These are phyloP conservation scores for Chrysosporium queenslandicum DNA, from an alignment of 2,329 filamentous ascomycete species.

Conservation along the genomic window DNA sequence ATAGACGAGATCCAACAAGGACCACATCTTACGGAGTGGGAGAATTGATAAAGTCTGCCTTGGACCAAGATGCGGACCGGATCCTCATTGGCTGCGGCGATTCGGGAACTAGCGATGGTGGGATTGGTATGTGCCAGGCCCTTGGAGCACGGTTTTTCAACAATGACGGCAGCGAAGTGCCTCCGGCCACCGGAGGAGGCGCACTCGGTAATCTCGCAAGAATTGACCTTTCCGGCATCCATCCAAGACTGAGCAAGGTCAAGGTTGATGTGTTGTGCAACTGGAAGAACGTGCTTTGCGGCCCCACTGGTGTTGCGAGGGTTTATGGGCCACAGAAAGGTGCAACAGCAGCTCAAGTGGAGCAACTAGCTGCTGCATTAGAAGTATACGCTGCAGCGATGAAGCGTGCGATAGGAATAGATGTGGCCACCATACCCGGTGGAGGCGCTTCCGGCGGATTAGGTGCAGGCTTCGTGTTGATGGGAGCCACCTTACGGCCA, in stretches of 20 bases:
- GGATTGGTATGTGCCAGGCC: constrained; percentile 46
- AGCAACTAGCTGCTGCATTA: constrained; percentile 36
- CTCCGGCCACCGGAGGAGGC: constrained; percentile 35
- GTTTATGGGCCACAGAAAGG: constrained; percentile 47
- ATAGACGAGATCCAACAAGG: constrained; percentile 37
- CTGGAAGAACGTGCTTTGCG: constrained; percentile 44
- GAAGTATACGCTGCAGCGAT: constrained; percentile 35
- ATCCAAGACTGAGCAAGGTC: constrained; percentile 31
- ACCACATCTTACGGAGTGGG: constrained; percentile 47
- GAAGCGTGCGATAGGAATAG: constrained; percentile 26
- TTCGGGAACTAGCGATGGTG: constrained; percentile 46
- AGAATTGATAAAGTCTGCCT: constrained; percentile 39
- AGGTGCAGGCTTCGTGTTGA: constrained; percentile 42
- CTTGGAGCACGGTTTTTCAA: constrained; percentile 41
- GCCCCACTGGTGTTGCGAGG: constrained; percentile 40
- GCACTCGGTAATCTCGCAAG: constrained; percentile 30
- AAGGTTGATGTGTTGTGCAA: constrained; percentile 44
- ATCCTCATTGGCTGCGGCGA: constrained; percentile 47
- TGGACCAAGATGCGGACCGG: constrained; percentile 38
- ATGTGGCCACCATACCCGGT: constrained; percentile 36
- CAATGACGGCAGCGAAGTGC: constrained; percentile 29
- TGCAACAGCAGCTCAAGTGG: constrained; percentile 36
- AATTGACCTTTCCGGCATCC: constrained; percentile 34
- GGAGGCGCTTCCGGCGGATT: constrained; percentile 46
- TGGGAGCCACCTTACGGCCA: constrained; percentile 40